Evolutionary conservation across 208 protist species (phyloP), one percentile per base, ranked within the genome.

Genomic region (Acanthamoeba royreba): DNA sequence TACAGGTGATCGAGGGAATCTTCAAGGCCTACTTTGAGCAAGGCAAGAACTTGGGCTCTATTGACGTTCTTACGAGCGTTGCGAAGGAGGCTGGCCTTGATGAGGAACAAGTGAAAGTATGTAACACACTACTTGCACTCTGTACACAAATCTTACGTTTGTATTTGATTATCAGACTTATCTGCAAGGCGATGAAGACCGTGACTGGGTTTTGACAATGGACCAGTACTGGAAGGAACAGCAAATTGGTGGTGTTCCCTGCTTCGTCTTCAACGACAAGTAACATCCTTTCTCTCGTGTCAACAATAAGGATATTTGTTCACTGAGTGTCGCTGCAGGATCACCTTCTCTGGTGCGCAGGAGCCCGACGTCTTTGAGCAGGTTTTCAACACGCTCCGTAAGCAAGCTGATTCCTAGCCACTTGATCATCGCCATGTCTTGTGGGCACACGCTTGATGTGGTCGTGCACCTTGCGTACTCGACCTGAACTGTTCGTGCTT

Each of bases 211-310:
- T 42, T 25, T 88, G 19, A 38, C 40, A 1, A 53, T 88, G 79
- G 79, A 88, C 46, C 25, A 61, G 42, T 13, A 88, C 46, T 61
- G 43, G 79, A 88, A 88, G 49, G 79, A 88, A 22, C 43, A 88
- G 47, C 43, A 61, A 38, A 61, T 88, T n/a, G 47, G 49, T 61
- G 79, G 79, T 47, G 79, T 88, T 42, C 79, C 79, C 49, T 43
- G 31, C 47, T 88, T 88, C 49, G 61, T 88, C 79, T 88, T 88
- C 49, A 88, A 88, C 49, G 79, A 88, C 79, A 88, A 88, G 79
- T 88, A 19, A 9, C 28, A 38, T 77, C 13, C 13, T 55, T 19
- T 19, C 49, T 55, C 58, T 69, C 58, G 33, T 28, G n/a, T 69
- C 19, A 8, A 31, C 28, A 42, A n/a, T n/a, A n/a, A n/a, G n/a